phyloP scores from a whole-genome alignment of 2,329 filamentous ascomycete species.

The Canariomyces notabilis region DNA sequence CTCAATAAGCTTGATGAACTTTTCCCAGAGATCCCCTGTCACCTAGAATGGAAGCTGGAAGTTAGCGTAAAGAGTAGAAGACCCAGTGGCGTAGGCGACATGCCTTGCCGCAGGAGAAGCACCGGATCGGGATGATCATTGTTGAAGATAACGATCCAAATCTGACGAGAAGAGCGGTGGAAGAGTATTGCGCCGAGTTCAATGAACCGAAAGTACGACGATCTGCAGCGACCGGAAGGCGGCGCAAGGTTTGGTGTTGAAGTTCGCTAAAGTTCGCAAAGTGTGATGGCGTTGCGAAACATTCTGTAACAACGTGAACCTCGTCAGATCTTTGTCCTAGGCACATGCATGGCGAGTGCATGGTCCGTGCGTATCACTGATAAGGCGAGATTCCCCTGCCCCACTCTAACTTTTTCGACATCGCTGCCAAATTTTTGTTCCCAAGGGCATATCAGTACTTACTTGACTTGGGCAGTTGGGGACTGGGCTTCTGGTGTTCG shows the following conservation, averaged over 20 bases:
- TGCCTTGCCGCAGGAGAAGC: slow-evolving; percentile 99
- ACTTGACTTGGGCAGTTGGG: too few relatives aligned
- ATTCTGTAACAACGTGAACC: slow-evolving; percentile 1
- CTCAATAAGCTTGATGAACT: slow-evolving; percentile 84
- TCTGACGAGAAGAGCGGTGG: not conserved
- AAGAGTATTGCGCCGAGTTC: not conserved
- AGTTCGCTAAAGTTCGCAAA: too few relatives aligned
- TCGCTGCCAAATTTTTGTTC: slow-evolving; percentile 27
- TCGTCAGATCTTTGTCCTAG: slow-evolving; percentile 22
- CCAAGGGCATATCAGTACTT: slow-evolving; percentile 17
- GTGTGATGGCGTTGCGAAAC: not conserved
- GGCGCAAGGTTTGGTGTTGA: not conserved
- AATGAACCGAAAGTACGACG: too few relatives aligned
- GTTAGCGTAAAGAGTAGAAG: slow-evolving; percentile 27
- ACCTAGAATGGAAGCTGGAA: slow-evolving; percentile 66
- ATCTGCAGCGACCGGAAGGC: too few relatives aligned
- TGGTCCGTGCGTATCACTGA: slow-evolving; percentile 25
- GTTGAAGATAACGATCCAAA: slow-evolving; percentile 17
- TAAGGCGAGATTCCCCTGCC: slow-evolving; percentile 21
- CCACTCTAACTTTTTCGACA: slow-evolving; percentile 26
- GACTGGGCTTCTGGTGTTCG: slow-evolving; percentile 9
- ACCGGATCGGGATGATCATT: slow-evolving; percentile 98
- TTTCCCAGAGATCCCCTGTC: slow-evolving; percentile 94
- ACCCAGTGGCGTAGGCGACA: slow-evolving; percentile 20
- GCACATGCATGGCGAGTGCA: slow-evolving; percentile 1